These are phyloP conservation scores for Acer negundo DNA, from an alignment of 345 rosid species.

Conservation along the genomic window DNA sequence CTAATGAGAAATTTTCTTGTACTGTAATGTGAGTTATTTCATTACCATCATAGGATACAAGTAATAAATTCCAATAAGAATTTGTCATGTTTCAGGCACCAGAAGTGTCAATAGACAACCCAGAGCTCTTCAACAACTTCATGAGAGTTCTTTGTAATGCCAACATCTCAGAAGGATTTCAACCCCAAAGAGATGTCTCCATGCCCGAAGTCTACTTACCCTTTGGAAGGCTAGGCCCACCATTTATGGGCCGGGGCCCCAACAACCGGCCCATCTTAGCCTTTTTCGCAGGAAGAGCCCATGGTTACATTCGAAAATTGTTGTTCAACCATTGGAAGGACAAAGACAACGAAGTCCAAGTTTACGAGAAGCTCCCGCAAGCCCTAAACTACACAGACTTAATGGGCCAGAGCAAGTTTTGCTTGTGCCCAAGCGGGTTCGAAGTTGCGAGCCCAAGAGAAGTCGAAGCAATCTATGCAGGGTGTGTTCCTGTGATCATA, in stretches of 20 bases:
- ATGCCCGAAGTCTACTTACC: conserved; percentile 45
- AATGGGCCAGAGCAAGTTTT: conserved; percentile 46
- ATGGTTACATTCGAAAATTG: conserved; percentile 39
- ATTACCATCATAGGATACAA: too few species aligned
- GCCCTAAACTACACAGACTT: conserved; percentile 35
- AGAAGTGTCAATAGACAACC: conserved; percentile 25
- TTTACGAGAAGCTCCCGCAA: conserved; percentile 39
- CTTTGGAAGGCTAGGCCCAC: conserved; percentile 20
- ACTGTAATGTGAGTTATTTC: too few species aligned
- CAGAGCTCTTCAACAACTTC: conserved; percentile 33
- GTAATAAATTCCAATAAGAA: too few species aligned
- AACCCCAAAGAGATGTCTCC: conserved; percentile 44
- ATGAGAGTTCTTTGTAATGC: conserved; percentile 56
- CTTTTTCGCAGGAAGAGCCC: conserved; percentile 52
- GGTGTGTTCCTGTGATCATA: conserved; percentile 54
- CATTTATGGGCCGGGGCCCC: conserved; percentile 12
- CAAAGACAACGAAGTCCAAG: conserved; percentile 46
- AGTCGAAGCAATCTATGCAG: conserved; percentile 44
- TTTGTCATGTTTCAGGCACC: conserved; percentile 40
- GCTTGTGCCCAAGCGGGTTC: conserved; percentile 59
- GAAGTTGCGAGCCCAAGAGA: conserved; percentile 61
- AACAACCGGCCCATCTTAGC: conserved; percentile 40
- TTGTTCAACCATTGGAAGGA: conserved; percentile 45
- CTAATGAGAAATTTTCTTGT: too few species aligned
- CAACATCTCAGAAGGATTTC: conserved; percentile 52